phyloP scores from a whole-genome alignment of 495 filamentous ascomycete genomes.

The Hypoxylon lienhwacheense region DNA sequence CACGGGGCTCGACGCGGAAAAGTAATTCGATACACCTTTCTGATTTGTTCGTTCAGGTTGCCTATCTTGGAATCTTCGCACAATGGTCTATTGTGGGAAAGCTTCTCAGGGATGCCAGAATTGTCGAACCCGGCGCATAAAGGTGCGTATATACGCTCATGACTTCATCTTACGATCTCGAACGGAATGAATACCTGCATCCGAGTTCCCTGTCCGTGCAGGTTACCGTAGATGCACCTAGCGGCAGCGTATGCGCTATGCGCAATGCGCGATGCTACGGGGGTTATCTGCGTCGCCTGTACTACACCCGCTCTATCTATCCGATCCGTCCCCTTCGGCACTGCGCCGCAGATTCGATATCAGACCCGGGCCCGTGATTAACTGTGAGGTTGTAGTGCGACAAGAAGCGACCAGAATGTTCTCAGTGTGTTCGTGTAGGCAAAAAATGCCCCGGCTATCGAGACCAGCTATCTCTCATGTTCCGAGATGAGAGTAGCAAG shows the following conservation, averaged over 20 bases:
- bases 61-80: slow-evolving; percentile 35
- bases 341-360: slow-evolving; percentile 9
- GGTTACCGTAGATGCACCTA: slow-evolving; percentile 12
- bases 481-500: slow-evolving; percentile 70
- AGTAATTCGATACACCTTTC: slow-evolving; percentile 18
- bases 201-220: slow-evolving; percentile 19
- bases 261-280: slow-evolving; percentile 7
- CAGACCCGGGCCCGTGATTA: slow-evolving; percentile 18
- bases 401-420: slow-evolving; percentile 63
- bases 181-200: slow-evolving; percentile 19
- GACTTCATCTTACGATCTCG: no score
- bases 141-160: slow-evolving; percentile 46
- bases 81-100: slow-evolving; percentile 74
- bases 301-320: slow-evolving; percentile 10
- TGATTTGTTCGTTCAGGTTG: slow-evolving; percentile 36
- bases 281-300: slow-evolving; percentile 9
- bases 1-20: slow-evolving; percentile 20
- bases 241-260: slow-evolving; percentile 3
- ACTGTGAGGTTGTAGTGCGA: slow-evolving; percentile 57
- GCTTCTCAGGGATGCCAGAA: slow-evolving; percentile 69
- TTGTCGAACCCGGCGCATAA: slow-evolving; percentile 67
- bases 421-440: slow-evolving; percentile 61
- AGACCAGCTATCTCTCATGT: slow-evolving; percentile 68
- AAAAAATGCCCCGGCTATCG: slow-evolving; percentile 71
- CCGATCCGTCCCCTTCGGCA: no score